phyloP scores from a whole-genome alignment of 148 eudicot species.

The Hydrangea macrophylla region DNA sequence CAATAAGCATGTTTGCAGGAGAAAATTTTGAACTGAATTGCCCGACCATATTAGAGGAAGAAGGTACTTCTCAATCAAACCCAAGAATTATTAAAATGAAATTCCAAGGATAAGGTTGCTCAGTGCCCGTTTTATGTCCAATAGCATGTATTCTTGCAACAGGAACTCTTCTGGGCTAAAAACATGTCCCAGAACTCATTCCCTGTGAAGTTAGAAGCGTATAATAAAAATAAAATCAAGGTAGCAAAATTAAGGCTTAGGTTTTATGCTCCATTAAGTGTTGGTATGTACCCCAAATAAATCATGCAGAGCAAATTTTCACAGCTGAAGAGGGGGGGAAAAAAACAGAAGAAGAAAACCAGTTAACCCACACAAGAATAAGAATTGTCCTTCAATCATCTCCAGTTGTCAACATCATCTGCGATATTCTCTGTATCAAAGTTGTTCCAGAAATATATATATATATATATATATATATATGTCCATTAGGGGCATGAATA shows the following conservation, averaged over 20 bases:
- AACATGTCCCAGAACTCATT: not conserved
- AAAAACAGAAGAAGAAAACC: not conserved
- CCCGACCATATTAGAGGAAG: not conserved
- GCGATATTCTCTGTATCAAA: not conserved
- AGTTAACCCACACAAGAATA: not conserved
- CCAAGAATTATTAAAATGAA: not conserved
- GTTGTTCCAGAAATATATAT: not conserved
- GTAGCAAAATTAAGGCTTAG: not conserved
- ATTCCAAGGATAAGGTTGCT: not conserved
- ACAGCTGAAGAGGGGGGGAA: too few species aligned
- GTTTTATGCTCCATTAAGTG: not conserved
- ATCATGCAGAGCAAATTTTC: not conserved
- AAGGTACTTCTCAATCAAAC: conserved; percentile 2
- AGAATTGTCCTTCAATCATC: not conserved
- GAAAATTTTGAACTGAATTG: too few species aligned
- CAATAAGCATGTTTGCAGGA: not conserved
- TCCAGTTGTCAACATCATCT: not conserved
- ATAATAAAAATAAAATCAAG: not conserved
- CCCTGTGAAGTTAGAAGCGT: not conserved
- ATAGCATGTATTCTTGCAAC: not conserved
- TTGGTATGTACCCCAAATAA: not conserved
- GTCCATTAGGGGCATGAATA: too few species aligned
- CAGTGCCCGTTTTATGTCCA: conserved; percentile 1
- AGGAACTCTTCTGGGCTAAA: not conserved
- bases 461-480: too few species aligned